Conservation (phyloP, 192 early-diverging fungal genomes). For the Backusella morwellensis region DNA sequence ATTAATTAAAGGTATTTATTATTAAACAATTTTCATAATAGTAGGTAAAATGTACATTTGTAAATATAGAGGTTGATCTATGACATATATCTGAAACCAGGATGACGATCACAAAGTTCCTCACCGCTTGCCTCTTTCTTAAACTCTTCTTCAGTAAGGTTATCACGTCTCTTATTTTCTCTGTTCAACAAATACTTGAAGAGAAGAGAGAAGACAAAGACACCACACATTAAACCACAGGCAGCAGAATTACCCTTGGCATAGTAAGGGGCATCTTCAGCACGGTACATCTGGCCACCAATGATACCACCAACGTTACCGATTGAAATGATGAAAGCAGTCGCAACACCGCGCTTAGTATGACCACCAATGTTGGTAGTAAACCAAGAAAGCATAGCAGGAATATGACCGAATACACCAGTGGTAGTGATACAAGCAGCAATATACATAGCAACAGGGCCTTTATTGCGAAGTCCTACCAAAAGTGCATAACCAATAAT, state of each 20-base stretch:
- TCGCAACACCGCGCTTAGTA: slow-evolving; percentile 66
- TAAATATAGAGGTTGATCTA: background rate
- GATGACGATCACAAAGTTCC: slow-evolving; percentile 48
- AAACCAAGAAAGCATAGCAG: slow-evolving; percentile 64
- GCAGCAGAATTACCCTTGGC: slow-evolving; percentile 44
- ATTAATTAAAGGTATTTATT: background rate
- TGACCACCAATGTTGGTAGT: slow-evolving; percentile 68
- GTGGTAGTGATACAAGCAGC: slow-evolving; percentile 39
- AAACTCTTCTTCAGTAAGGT: slow-evolving; percentile 48
- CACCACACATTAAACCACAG: slow-evolving; percentile 48
- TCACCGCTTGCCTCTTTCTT: slow-evolving; percentile 35
- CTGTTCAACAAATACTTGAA: slow-evolving; percentile 53
- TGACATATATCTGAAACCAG: slow-evolving; percentile 37
- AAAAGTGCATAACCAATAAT: slow-evolving; percentile 48
- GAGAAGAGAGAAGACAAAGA: slow-evolving; percentile 43
- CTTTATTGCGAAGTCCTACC: slow-evolving; percentile 34
- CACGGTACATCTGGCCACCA: slow-evolving; percentile 71
- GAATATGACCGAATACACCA: slow-evolving; percentile 52
- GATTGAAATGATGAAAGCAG: slow-evolving; percentile 63
- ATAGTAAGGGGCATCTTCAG: slow-evolving; percentile 56
- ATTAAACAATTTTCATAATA: background rate
- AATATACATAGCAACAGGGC: slow-evolving; percentile 38
- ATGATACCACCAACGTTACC: slow-evolving; percentile 76
- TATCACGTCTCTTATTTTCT: slow-evolving; percentile 60
- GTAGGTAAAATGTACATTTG: slow-evolving; percentile 3